Conservation (phyloP, 1,284 basidiomycete species). For the Athelia psychrophila region DNA sequence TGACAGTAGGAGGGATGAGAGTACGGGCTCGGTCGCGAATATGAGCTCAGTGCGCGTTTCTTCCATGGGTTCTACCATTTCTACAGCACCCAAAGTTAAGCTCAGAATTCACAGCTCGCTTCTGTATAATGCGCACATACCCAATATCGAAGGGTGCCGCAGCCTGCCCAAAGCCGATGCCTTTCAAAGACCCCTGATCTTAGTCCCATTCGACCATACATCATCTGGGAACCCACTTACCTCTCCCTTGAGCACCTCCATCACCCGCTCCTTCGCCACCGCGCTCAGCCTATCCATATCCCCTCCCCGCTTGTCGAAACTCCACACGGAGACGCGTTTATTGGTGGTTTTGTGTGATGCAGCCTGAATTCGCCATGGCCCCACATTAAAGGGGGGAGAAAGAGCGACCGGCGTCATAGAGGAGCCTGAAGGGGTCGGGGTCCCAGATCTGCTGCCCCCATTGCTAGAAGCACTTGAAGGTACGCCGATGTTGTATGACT, state of each 20-base stretch:
- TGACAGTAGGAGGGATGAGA: constrained; percentile 75
- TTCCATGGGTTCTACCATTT: constrained; percentile 98
- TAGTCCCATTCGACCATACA: neutral
- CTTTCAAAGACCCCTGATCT: constrained; percentile 39
- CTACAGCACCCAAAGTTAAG: constrained; percentile 31
- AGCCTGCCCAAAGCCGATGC: constrained; percentile 83
- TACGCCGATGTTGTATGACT: constrained; percentile 73
- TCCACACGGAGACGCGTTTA: constrained; percentile 90
- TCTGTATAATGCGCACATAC: constrained; percentile 34
- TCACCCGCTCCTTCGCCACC: constrained; percentile 62
- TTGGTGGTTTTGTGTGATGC: constrained; percentile 85
- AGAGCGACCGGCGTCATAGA: constrained; percentile 41
- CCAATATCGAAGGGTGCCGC: constrained; percentile 92
- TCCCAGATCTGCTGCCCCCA: constrained; percentile 59
- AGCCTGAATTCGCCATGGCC: constrained; percentile 83
- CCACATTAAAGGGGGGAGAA: constrained; percentile 65
- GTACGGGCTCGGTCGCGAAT: constrained; percentile 90
- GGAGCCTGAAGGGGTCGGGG: constrained; percentile 53
- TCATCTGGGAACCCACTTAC: constrained; percentile 38
- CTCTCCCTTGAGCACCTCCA: constrained; percentile 88
- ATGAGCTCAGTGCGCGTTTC: constrained; percentile 87
- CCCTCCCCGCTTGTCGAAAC: constrained; percentile 76
- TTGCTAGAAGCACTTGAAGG: constrained; percentile 36
- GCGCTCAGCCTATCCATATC: constrained; percentile 71
- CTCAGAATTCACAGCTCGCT: neutral